These are phyloP conservation scores for Aquanectria penicillioides DNA, from an alignment of 2,329 filamentous ascomycete species.

Conservation along the genomic window DNA sequence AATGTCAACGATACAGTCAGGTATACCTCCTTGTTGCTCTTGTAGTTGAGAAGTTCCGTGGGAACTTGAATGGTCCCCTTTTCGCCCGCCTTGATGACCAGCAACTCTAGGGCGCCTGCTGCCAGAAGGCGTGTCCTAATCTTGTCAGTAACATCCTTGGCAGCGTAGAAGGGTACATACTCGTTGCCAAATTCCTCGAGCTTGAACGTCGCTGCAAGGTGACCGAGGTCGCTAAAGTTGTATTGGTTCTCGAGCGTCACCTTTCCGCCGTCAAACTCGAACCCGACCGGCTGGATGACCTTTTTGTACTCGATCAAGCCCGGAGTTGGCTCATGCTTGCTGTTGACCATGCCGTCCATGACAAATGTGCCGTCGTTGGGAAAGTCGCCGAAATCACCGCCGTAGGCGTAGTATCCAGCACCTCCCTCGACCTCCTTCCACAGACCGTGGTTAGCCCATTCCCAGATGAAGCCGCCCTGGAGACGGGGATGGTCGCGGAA, in stretches of 20 bases:
- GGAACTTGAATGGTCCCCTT: constrained; percentile 48
- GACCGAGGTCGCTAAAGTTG: constrained; percentile 57
- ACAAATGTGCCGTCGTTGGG: constrained; percentile 71
- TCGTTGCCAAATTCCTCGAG: constrained; percentile 53
- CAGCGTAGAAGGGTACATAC: constrained; percentile 43
- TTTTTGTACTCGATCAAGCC: constrained; percentile 68
- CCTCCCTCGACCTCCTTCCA: constrained; percentile 56
- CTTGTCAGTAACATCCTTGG: not conserved
- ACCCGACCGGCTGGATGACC: constrained; percentile 63
- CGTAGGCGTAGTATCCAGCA: constrained; percentile 67
- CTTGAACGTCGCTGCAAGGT: constrained; percentile 55
- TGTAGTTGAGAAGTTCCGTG: constrained; percentile 36
- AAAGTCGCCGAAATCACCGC: constrained; percentile 69
- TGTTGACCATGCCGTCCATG: constrained; percentile 68
- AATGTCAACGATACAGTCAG: constrained; percentile 58
- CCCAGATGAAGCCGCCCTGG: constrained; percentile 75
- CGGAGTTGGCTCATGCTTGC: constrained; percentile 64
- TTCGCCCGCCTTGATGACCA: constrained; percentile 51
- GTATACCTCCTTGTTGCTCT: constrained; percentile 52
- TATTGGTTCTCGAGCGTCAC: constrained; percentile 60
- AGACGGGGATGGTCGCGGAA: constrained; percentile 70
- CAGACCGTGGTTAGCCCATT: constrained; percentile 72
- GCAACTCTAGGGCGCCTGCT: constrained; percentile 52
- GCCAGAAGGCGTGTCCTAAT: constrained; percentile 38
- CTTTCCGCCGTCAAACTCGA: constrained; percentile 48